Percentiles rank a stretch among this genome's conserved stretches.
These are phyloP conservation scores for Gossypium laxum DNA, from an alignment of 441 rosid genomes.

Conservation along the genomic window DNA sequence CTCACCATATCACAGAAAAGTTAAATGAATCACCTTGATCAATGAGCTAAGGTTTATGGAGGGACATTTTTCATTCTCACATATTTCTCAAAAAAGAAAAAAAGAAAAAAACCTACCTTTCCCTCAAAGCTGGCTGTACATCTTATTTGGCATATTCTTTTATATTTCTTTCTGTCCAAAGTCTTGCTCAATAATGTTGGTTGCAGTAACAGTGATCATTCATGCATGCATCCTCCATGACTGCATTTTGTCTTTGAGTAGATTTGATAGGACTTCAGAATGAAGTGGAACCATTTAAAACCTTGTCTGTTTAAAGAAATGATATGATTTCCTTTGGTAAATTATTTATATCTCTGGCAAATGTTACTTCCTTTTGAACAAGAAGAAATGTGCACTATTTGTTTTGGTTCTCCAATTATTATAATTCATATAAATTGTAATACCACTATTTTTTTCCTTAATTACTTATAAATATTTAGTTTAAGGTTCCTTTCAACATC, in stretches of 20 bases:
- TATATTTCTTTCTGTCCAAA: constrained; percentile 9
- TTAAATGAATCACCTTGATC: background rate
- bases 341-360: background rate
- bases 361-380: background rate
- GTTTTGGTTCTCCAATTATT: background rate
- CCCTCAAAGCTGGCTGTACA: constrained; percentile 16
- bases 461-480: background rate
- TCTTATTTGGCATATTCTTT: constrained; percentile 13
- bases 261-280: constrained; percentile 8
- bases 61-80: background rate
- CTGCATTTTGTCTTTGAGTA: background rate
- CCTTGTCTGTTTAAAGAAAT: constrained; percentile 8
- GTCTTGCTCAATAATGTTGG: constrained; percentile 24
- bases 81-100: background rate
- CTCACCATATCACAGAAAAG: background rate
- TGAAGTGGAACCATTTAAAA: constrained; percentile 12
- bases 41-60: background rate
- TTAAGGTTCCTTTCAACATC: constrained; percentile 1
- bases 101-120: constrained; percentile 17
- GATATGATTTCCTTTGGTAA: background rate
- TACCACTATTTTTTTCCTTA: background rate
- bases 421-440: background rate
- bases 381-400: background rate
- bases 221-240: constrained; percentile 1
- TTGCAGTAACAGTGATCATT: constrained; percentile 15